Percentiles rank a stretch among this genome's conserved stretches.
phyloP scores from a whole-genome alignment of 2,329 filamentous ascomycete genomes.

The Capronia epimyces region DNA sequence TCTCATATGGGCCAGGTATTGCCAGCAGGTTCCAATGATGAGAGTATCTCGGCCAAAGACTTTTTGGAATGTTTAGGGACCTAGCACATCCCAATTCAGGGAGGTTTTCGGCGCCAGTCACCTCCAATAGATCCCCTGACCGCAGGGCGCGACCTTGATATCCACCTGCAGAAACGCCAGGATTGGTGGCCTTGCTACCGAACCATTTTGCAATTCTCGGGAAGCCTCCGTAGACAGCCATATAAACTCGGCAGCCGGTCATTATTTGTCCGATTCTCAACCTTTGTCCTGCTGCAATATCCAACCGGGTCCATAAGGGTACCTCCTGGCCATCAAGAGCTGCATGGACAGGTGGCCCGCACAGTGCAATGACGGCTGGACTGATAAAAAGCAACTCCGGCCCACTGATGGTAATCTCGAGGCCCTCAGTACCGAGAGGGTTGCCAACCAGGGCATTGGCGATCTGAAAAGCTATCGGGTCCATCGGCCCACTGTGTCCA shows the following conservation, averaged over 20 bases:
- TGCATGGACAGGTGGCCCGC: conserved; percentile 50
- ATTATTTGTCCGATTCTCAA: conserved; percentile 53
- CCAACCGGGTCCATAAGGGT: conserved; percentile 52
- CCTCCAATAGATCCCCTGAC: conserved; percentile 50
- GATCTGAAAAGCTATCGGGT: conserved; percentile 51
- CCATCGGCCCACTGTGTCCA: conserved; percentile 57
- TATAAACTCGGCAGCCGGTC: conserved; percentile 52
- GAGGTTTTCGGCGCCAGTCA: too few relatives aligned
- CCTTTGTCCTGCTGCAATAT: conserved; percentile 47
- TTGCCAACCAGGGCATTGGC: conserved; percentile 59
- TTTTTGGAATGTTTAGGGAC: not conserved
- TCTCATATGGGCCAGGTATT: conserved; percentile 54
- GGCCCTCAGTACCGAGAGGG: conserved; percentile 43
- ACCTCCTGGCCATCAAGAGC: conserved; percentile 46
- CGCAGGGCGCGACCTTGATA: conserved; percentile 54
- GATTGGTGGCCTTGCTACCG: conserved; percentile 54
- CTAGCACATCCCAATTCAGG: too few relatives aligned
- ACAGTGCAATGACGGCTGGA: conserved; percentile 51
- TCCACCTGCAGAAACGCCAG: conserved; percentile 54
- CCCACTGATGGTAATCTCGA: conserved; percentile 57
- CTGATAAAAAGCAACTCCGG: conserved; percentile 54
- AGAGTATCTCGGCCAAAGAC: conserved; percentile 37
- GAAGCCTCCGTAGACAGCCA: conserved; percentile 53
- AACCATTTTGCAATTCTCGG: conserved; percentile 52
- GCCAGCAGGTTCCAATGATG: conserved; percentile 48